Evolutionary conservation across 148 eudicot species (phyloP), one percentile per base, ranked within the genome.

Genomic region (Camellia sinensis): DNA sequence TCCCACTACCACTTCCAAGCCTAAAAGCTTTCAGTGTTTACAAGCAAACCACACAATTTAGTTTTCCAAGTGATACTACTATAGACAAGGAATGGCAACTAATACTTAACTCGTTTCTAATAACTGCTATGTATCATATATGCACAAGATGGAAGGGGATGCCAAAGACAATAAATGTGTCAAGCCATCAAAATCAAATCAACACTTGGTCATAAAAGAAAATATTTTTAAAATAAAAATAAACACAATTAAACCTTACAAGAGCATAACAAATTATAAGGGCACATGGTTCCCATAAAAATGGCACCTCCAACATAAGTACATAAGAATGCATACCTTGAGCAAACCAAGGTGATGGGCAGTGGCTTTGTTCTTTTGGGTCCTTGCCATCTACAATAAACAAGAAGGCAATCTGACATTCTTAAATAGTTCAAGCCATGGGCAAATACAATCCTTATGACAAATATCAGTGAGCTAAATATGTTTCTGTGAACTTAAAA

Each of bases 321-420:
- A 12, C 59, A 56, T 18, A 67, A 40, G 46, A 71, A 68, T 53
- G 59, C 52, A 52, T 90, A 93, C 99, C 98, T 96, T 96, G 68
- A 96, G 83, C 80, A 92, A 82, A 19, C 99, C 99, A 76, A 96
- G 89, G 68, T 96, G 99, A 88, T 96, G 97, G 7, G 99, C 99
- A 73, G 99, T 96, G 63, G 99, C 99, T 87, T 96, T 96, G 82
- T 96, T 96, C 89, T 96, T 96, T 84, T 96, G 99, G 44, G 99
- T 96, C 86, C 84, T 91, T 69, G 99, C 98, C 99, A 96, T 96
- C 99, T 96, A 87, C 75, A 80, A 70, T 52, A 80, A 73, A 77
- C 43, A 82, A 19, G 41, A 70, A 9, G 54, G 50, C 62, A 70
- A 70, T 2, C 67, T 72, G 63, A 56, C 13, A 59, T 68, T 54